Evolutionary conservation across 2,329 filamentous ascomycete genomes (phyloP).

Genomic region (Seiridium cupressi): DNA sequence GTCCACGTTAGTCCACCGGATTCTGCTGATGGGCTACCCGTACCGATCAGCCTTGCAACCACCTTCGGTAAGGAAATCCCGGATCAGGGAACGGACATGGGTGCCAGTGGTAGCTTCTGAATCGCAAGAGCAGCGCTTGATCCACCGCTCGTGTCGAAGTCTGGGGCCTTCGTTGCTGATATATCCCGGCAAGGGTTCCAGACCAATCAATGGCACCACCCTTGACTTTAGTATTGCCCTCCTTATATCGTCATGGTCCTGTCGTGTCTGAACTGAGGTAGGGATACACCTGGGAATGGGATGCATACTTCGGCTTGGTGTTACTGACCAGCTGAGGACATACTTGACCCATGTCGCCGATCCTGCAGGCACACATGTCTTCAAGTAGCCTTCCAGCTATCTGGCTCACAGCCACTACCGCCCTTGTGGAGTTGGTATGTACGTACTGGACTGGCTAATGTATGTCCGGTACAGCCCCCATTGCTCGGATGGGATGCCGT

Average conservation of each 20-base stretch:
- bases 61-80: no score
- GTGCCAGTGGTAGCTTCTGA: no score
- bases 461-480: neutral
- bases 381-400: neutral
- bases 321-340: neutral
- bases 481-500: neutral
- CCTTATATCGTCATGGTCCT: neutral
- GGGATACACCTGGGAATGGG: neutral
- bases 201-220: no score
- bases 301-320: neutral
- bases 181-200: no score
- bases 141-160: no score
- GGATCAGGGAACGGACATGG: no score
- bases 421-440: neutral
- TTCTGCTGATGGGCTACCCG: no score
- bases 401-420: neutral
- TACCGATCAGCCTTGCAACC: no score
- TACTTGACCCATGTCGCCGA: neutral
- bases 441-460: neutral
- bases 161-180: no score
- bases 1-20: no score
- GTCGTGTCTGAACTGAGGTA: neutral
- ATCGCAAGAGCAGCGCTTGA: no score
- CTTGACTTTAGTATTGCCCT: neutral
- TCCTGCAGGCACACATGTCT: neutral